Conservation (phyloP, 2,329 filamentous ascomycete species). For the Furcasterigmium furcatum region DNA sequence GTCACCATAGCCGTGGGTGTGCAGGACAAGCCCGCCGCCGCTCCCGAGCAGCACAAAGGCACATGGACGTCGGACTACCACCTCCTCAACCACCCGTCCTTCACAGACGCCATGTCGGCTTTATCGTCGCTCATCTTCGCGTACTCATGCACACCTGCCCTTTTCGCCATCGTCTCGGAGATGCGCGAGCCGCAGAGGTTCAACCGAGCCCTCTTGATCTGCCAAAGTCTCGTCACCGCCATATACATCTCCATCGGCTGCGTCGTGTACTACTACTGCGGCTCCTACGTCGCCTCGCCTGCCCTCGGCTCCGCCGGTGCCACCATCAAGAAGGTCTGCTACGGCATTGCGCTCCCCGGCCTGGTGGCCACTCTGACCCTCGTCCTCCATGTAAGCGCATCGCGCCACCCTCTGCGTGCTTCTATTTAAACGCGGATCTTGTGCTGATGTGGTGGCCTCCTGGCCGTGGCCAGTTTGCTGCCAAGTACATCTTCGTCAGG, state of each 20-base stretch:
- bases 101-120: constrained; percentile 40
- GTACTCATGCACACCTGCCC: constrained; percentile 31
- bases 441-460: no score
- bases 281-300: constrained; percentile 41
- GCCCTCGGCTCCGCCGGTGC: constrained; percentile 41
- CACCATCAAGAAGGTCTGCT: constrained; percentile 38
- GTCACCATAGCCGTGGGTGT: constrained; percentile 25
- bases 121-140: constrained; percentile 31
- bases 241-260: constrained; percentile 28
- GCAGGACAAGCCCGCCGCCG: constrained; percentile 21
- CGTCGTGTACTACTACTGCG: constrained; percentile 43
- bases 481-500: constrained; percentile 22
- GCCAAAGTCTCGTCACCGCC: constrained; percentile 20
- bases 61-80: constrained; percentile 24
- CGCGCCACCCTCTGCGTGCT: rapidly evolving
- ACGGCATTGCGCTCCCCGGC: constrained; percentile 32
- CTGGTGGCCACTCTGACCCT: constrained; percentile 22
- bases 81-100: constrained; percentile 57
- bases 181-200: constrained; percentile 28
- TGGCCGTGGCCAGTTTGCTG: constrained; percentile 11
- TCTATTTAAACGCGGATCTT: no score
- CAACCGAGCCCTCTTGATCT: constrained; percentile 21
- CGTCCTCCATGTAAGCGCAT: constrained; percentile 19
- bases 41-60: constrained; percentile 9
- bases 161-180: constrained; percentile 27